phyloP scores from a whole-genome alignment of 306 rosid genomes.

The Oxytropis ochrocephala region DNA sequence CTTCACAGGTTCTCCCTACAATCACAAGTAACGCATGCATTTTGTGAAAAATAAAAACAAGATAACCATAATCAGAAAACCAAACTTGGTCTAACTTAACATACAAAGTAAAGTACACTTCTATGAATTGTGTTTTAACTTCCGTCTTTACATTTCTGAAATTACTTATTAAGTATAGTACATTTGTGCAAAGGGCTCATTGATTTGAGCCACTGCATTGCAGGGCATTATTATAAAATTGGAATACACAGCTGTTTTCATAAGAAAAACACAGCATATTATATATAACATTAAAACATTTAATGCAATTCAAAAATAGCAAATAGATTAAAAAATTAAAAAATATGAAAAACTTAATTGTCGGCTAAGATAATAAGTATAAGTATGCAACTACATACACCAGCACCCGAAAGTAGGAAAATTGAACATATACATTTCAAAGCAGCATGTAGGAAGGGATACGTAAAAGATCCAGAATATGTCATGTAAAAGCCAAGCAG shows the following conservation, averaged over 20 bases:
- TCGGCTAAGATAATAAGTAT: not conserved
- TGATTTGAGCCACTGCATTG: not conserved
- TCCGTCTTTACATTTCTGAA: not conserved
- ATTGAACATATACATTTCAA: not conserved
- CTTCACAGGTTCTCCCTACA: constrained; percentile 91
- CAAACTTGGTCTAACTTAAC: not conserved
- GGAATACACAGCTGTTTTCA: not conserved
- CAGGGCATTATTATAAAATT: not conserved
- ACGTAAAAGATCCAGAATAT: not conserved
- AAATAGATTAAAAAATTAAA: not conserved
- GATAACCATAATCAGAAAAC: not conserved
- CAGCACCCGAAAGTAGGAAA: not conserved
- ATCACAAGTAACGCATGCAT: constrained; percentile 22
- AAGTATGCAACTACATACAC: not conserved
- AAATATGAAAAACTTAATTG: not conserved
- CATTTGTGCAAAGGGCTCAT: not conserved
- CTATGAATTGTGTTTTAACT: not conserved
- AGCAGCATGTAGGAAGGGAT: not conserved
- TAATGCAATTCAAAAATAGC: not conserved
- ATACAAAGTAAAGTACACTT: constrained; percentile 16
- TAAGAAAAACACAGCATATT: not conserved
- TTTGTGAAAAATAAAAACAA: not conserved
- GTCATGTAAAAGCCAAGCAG: not conserved
- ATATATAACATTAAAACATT: not conserved
- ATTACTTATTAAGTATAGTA: not conserved